These are phyloP conservation scores for Physaria fendleri DNA, from an alignment of 345 rosid species.

Conservation along the genomic window DNA sequence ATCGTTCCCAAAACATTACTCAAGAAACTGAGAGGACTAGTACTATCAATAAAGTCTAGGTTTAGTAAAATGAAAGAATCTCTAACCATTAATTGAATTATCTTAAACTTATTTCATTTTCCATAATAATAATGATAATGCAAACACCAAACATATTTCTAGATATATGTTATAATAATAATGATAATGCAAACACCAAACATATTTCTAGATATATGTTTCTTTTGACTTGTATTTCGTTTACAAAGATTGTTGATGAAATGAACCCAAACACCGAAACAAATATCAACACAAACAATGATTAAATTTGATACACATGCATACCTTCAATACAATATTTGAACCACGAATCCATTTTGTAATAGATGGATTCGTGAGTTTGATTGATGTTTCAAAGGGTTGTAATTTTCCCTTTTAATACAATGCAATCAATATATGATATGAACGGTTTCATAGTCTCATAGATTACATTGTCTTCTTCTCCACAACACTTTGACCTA, in stretches of 20 bases:
- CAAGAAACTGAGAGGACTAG: too few species aligned
- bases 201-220: neutral
- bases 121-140: neutral
- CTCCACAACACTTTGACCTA: conserved; percentile 24
- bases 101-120: neutral
- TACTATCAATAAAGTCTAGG: too few species aligned
- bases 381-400: neutral
- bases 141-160: neutral
- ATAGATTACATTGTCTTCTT: conserved; percentile 18
- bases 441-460: too few species aligned
- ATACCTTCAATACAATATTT: conserved; percentile 13
- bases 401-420: neutral
- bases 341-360: conserved; percentile 22
- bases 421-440: conserved; percentile 12
- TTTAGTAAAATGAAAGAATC: too few species aligned
- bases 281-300: conserved; percentile 3
- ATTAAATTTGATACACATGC: conserved; percentile 15
- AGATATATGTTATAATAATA: neutral
- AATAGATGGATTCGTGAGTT: conserved; percentile 14
- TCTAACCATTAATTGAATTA: too few species aligned
- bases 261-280: conserved; percentile 7
- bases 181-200: neutral
- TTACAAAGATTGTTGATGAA: conserved; percentile 19
- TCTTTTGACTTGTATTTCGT: conserved; percentile 21
- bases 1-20: too few species aligned